Conservation (phyloP, 208 protist species). For the Porcisia hertigi region DNA sequence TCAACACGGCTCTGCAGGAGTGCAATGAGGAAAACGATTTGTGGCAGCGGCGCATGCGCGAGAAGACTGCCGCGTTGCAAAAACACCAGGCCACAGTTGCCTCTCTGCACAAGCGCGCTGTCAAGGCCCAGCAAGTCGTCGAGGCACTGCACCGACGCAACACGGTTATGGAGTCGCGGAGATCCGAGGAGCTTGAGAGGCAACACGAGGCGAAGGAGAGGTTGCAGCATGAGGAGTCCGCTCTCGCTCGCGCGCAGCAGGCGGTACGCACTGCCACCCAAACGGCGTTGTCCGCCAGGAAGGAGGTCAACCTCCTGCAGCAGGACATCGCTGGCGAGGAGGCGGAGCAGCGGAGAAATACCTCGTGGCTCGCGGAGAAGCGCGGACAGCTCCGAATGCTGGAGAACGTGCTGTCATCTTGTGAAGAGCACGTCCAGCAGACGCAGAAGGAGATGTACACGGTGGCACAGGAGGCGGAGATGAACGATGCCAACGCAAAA, state of each 20-base stretch:
- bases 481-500: conserved; percentile 79
- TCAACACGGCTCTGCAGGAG: conserved; percentile 85
- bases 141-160: conserved; percentile 77
- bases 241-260: conserved; percentile 43
- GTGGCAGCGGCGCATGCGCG: conserved; percentile 62
- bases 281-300: conserved; percentile 38
- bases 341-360: conserved; percentile 70
- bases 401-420: conserved; percentile 83
- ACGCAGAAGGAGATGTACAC: conserved; percentile 86
- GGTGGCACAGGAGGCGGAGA: conserved; percentile 88
- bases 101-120: conserved; percentile 41
- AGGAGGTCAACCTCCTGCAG: conserved; percentile 82
- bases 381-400: conserved; percentile 84
- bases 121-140: conserved; percentile 58
- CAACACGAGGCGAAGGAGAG: conserved; percentile 39
- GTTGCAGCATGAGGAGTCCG: conserved; percentile 49
- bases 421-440: conserved; percentile 85
- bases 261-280: conserved; percentile 49
- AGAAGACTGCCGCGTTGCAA: conserved; percentile 66
- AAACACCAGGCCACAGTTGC: conserved; percentile 58
- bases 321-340: conserved; percentile 58
- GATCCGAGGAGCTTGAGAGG: conserved; percentile 57
- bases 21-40: conserved; percentile 88
- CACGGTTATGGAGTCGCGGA: conserved; percentile 52
- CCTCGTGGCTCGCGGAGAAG: conserved; percentile 81